phyloP scores from a whole-genome alignment of 192 early-diverging fungal genomes.

The Diversispora epigaea region DNA sequence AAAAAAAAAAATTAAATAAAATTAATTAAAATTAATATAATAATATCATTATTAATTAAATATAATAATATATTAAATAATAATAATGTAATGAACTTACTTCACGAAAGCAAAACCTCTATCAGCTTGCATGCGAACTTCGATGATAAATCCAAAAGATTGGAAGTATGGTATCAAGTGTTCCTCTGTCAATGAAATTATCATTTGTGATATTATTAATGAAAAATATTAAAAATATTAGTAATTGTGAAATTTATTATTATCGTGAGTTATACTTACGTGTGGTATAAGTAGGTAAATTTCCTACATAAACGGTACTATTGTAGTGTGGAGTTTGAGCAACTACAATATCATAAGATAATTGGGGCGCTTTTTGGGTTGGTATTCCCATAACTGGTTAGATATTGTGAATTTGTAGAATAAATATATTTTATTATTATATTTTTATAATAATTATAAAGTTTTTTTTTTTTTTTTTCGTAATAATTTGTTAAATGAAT shows the following conservation, averaged over 20 bases:
- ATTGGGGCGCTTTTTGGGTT: conserved; percentile 46
- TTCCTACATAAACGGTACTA: conserved; percentile 89
- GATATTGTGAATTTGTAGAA: no score
- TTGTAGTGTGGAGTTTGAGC: conserved; percentile 78
- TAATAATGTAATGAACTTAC: no score
- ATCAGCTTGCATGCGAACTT: conserved; percentile 83
- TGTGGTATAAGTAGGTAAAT: conserved; percentile 76
- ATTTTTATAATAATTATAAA: no score
- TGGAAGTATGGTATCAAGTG: conserved; percentile 75
- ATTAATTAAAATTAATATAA: no score
- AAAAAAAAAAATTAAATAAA: no score
- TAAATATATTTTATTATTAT: no score
- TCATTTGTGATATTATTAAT: conserved; percentile 5
- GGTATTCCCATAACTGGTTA: conserved; percentile 27
- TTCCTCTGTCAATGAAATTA: conserved; percentile 45
- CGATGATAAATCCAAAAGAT: conserved; percentile 72
- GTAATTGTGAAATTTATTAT: not conserved
- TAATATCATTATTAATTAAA: no score
- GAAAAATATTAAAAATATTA: not conserved
- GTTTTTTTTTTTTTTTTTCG: no score
- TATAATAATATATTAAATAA: no score
- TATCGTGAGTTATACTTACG: conserved; percentile 46
- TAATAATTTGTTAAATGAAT: no score
- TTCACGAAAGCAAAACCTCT: conserved; percentile 90
- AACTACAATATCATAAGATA: conserved; percentile 68